Evolutionary conservation across 2,329 filamentous ascomycete species (phyloP), one percentile per base, ranked within the genome.

Genomic region (Verticillium dahliae): DNA sequence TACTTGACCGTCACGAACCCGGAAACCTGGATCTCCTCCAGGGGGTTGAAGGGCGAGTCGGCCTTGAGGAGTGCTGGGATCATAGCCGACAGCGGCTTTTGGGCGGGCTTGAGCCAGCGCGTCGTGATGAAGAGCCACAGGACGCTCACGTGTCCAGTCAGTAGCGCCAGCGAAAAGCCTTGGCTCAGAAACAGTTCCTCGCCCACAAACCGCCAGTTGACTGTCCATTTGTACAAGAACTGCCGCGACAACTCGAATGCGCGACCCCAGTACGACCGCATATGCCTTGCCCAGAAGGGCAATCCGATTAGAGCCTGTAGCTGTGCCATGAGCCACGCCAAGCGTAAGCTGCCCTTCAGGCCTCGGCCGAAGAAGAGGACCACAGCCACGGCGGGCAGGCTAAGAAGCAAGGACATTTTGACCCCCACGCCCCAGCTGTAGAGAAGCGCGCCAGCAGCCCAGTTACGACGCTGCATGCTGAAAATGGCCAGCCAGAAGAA

Each of bases 221-320:
- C 95, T 0, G 95, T 99, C 95, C 95, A 99, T 76, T 94, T 92
- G 81, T 94, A 98, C 69, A 97, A 82, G 77, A 99, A 99, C 68
- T 91, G 87, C 60, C 95, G 84, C 56, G 90, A 92, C 62, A 99
- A 83, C 77, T 99, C 92, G 72, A 99, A 99, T 0, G 95, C 92
- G 65, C 90, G 83, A 56, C 85, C 84, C 18, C 96, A 72, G 72
- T 99, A 99, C 34, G 88, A 90, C 62, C 76, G 74, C 22, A 87
- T 75, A 67, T 92, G 89, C 50, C 78, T 78, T 10, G 81, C 73
- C 27, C 90, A 72, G 75, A 97, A 98, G 0, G 92, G 92, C 54
- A 80, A 69, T 56, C 78, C 83, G 38, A 86, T 78, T 65, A 83
- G 73, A 69, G 95, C 80, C 75, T 98, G 93, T n/a, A 94, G 74